These are phyloP conservation scores for Metarhizium guizhouense DNA, from an alignment of 2,329 filamentous ascomycete genomes.

Conservation along the genomic window DNA sequence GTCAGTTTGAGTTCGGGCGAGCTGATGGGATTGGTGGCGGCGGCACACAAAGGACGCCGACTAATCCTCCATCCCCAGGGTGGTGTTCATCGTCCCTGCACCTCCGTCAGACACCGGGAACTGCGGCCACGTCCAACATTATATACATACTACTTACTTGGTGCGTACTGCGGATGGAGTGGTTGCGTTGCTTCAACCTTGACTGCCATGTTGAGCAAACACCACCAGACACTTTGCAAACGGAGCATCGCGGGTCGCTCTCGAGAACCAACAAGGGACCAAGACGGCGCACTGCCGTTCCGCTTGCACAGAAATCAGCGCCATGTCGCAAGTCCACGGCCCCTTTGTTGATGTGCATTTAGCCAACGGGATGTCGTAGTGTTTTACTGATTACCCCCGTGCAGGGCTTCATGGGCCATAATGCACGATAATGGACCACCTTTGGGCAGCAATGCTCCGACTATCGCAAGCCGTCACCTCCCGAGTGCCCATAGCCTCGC, in stretches of 20 bases:
- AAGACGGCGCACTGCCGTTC: background rate
- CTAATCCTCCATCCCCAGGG: background rate
- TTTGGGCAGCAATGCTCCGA: slow-evolving; percentile 13
- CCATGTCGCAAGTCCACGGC: background rate
- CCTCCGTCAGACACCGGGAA: too few species aligned
- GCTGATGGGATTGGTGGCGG: background rate
- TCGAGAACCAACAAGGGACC: background rate
- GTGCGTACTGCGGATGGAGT: too few species aligned
- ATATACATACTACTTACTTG: too few species aligned
- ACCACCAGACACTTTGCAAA: too few species aligned
- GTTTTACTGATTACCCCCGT: background rate
- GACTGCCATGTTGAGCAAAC: too few species aligned
- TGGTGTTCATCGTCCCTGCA: too few species aligned
- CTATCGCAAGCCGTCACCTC: background rate
- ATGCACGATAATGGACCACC: background rate
- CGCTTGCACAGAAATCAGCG: background rate
- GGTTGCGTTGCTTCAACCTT: too few species aligned
- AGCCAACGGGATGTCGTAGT: background rate
- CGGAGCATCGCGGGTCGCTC: too few species aligned
- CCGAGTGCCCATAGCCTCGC: background rate
- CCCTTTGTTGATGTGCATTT: background rate
- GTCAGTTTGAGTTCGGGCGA: background rate
- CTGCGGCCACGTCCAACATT: too few species aligned
- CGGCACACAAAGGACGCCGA: background rate
- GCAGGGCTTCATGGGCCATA: background rate